Conservation (phyloP, 2,329 filamentous ascomycete genomes). For the Fusarium sp. region DNA sequence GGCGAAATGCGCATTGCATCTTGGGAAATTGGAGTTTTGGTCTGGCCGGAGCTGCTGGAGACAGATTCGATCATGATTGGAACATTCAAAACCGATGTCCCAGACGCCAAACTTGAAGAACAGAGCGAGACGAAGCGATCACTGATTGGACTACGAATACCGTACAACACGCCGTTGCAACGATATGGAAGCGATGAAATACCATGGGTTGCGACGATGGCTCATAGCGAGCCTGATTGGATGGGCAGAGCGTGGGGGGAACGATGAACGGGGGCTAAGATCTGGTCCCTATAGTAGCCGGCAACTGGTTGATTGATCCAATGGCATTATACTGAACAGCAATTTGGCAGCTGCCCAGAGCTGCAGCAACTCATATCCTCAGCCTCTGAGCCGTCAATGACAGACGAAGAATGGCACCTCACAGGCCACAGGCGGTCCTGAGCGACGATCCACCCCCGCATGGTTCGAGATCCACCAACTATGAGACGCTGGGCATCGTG, state of each 20-base stretch:
- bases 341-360: not conserved
- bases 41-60: conserved; percentile 73
- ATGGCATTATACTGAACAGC: conserved; percentile 23
- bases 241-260: conserved; percentile 53
- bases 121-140: conserved; percentile 41
- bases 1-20: conserved; percentile 76
- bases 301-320: conserved; percentile 10
- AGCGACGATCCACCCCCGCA: conserved; percentile 41
- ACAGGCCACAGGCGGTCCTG: conserved; percentile 19
- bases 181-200: conserved; percentile 68
- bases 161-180: conserved; percentile 80
- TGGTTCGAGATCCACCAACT: conserved; percentile 26
- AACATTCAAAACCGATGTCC: conserved; percentile 69
- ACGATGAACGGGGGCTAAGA: conserved; percentile 8
- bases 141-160: conserved; percentile 75
- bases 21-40: conserved; percentile 82
- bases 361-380: not conserved
- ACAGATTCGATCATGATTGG: conserved; percentile 68
- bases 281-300: not conserved
- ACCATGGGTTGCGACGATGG: conserved; percentile 77
- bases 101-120: conserved; percentile 44
- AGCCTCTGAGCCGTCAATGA: not conserved
- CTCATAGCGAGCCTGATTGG: conserved; percentile 69
- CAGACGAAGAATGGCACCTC: not conserved
- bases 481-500: conserved; percentile 1